Conservation (phyloP, 129 eudicot species). For the Arctium lappa region DNA sequence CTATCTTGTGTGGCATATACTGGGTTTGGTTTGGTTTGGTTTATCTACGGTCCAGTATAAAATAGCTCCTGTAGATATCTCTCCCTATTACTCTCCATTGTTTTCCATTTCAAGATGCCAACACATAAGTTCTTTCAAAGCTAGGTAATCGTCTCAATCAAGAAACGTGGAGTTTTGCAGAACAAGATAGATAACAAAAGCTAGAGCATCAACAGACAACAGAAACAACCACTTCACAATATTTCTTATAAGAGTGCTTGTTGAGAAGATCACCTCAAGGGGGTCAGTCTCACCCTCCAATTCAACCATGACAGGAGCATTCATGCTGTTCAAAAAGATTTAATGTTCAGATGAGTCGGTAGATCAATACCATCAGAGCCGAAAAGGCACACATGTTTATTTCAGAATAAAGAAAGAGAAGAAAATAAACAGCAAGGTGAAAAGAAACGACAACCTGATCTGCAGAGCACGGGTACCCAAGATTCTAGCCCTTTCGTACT, state of each 20-base stretch:
- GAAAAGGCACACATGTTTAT: background rate
- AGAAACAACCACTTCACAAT: background rate
- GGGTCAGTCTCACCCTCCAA: slow-evolving; percentile 99
- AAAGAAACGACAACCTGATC: slow-evolving; percentile 51
- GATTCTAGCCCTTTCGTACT: slow-evolving; percentile 92
- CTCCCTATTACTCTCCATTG: background rate
- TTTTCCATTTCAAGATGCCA: background rate
- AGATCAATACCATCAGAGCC: background rate
- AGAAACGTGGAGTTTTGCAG: background rate
- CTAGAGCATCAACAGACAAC: background rate
- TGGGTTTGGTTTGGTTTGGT: too few species aligned
- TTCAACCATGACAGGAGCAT: slow-evolving; percentile 99
- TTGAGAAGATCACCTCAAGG: slow-evolving; percentile 65
- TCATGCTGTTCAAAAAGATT: slow-evolving; percentile 61
- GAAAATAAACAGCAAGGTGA: background rate
- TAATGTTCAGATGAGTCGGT: background rate
- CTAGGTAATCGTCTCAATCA: background rate
- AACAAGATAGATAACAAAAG: background rate
- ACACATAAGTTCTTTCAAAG: background rate
- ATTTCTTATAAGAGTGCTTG: background rate
- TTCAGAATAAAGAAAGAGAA: background rate
- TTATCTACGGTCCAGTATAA: background rate
- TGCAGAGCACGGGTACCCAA: slow-evolving; percentile 95
- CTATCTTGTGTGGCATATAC: too few species aligned
- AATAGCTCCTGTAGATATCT: background rate